A percentile compares a stretch with the other conserved stretches of the same genome.
Conservation (phyloP, 148 eudicot species). For the Rhododendron molle region DNA sequence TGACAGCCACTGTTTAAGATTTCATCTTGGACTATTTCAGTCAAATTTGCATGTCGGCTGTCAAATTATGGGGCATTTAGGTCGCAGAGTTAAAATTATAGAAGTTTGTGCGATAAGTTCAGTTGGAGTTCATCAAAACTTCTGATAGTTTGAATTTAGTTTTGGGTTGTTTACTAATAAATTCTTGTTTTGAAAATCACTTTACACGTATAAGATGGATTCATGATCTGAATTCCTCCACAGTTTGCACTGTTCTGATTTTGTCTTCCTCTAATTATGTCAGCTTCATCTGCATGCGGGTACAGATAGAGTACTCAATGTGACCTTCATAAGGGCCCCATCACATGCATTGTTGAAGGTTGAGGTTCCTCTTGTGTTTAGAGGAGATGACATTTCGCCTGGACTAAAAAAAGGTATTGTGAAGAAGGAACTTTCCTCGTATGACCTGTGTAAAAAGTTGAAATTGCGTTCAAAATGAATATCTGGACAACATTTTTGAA, state of each 20-base stretch:
- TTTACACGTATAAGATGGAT: not conserved
- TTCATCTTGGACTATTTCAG: not conserved
- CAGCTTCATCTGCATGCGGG: constrained; percentile 88
- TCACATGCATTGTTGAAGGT: constrained; percentile 76
- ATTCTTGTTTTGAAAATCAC: not conserved
- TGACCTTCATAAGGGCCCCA: constrained; percentile 94
- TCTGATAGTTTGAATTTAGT: not conserved
- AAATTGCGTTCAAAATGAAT: not conserved
- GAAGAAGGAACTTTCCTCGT: not conserved
- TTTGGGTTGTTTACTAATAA: not conserved
- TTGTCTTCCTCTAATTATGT: constrained; percentile 13
- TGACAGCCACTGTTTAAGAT: not conserved
- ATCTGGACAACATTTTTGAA: not conserved
- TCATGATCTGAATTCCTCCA: not conserved
- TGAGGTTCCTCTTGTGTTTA: constrained; percentile 81
- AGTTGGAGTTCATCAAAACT: not conserved
- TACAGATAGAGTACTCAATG: constrained; percentile 73
- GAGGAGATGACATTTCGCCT: constrained; percentile 93
- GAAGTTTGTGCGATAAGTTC: not conserved
- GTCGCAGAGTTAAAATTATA: not conserved
- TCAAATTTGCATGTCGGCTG: not conserved
- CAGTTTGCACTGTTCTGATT: not conserved
- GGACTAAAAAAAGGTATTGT: constrained; percentile 81
- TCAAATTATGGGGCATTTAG: not conserved
- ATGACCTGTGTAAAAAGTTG: not conserved